These are phyloP conservation scores for Trichoderma gamsii DNA, from an alignment of 495 filamentous ascomycete genomes.

Conservation along the genomic window DNA sequence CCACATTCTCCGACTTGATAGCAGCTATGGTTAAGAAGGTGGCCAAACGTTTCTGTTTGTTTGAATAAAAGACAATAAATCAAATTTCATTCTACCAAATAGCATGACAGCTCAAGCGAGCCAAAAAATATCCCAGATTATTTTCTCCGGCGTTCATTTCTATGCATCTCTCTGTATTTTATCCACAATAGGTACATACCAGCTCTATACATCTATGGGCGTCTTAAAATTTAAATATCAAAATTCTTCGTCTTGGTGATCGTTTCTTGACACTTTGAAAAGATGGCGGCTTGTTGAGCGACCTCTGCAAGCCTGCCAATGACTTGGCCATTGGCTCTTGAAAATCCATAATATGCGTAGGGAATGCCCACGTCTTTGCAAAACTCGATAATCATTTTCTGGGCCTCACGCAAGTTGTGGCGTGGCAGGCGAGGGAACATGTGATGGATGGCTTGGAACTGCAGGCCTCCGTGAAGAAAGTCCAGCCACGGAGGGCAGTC, in stretches of 20 bases:
- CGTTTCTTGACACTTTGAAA: conserved; percentile 80
- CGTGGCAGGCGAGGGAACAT: conserved; percentile 90
- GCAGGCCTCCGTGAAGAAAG: conserved; percentile 91
- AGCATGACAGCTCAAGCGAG: too few relatives aligned
- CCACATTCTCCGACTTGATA: too few relatives aligned
- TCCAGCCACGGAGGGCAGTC: conserved; percentile 94
- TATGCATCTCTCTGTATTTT: not conserved
- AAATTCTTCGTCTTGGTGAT: conserved; percentile 31
- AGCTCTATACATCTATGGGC: not conserved
- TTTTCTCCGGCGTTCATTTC: too few relatives aligned
- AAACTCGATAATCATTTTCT: conserved; percentile 80
- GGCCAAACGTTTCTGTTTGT: too few relatives aligned
- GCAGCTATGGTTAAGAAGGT: too few relatives aligned
- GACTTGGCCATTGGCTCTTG: conserved; percentile 85
- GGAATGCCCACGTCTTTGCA: conserved; percentile 88
- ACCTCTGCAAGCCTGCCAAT: conserved; percentile 80
- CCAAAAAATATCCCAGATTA: too few relatives aligned
- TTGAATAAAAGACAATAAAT: too few relatives aligned
- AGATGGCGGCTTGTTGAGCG: conserved; percentile 75
- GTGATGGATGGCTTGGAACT: conserved; percentile 96
- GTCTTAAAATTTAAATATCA: not conserved
- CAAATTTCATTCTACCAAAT: too few relatives aligned
- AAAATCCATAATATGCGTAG: conserved; percentile 90
- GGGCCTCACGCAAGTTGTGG: conserved; percentile 81
- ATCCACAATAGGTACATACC: not conserved